A percentile compares a stretch with the other conserved stretches of the same genome.
Evolutionary conservation across 805 yeast species (phyloP).

Genomic region (Lipomyces sp.): DNA sequence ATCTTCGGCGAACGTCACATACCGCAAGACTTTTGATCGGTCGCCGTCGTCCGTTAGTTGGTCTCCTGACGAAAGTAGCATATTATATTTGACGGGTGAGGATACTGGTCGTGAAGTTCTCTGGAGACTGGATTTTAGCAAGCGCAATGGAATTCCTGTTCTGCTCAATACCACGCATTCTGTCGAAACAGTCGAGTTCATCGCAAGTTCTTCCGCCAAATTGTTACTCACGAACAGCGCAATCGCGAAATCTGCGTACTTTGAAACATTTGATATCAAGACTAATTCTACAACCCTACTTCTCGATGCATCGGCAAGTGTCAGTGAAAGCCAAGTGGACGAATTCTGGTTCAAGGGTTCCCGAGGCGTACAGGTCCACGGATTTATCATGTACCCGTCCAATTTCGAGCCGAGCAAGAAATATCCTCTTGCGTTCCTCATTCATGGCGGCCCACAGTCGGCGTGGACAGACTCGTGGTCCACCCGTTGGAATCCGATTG

Average conservation of each 20-base stretch:
- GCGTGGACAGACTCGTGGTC: conserved; percentile 41
- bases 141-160: conserved; percentile 16
- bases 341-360: conserved; percentile 41
- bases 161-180: conserved; percentile 29
- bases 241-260: conserved; percentile 33
- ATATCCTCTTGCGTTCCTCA: conserved; percentile 41
- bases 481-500: conserved; percentile 42
- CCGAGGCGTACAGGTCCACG: conserved; percentile 37
- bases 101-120: conserved; percentile 30
- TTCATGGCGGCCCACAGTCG: conserved; percentile 43
- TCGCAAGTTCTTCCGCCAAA: conserved; percentile 17
- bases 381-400: conserved; percentile 37
- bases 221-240: conserved; percentile 25
- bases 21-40: conserved; percentile 29
- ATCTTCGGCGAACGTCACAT: conserved; percentile 19
- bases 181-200: conserved; percentile 20
- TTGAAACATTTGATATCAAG: conserved; percentile 21
- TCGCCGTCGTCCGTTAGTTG: conserved; percentile 33
- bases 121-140: conserved; percentile 25
- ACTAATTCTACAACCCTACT: conserved; percentile 17
- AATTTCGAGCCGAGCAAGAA: conserved; percentile 33
- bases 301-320: conserved; percentile 23
- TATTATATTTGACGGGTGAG: conserved; percentile 30
- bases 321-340: conserved; percentile 29
- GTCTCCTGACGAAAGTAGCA: conserved; percentile 25